Percentiles rank a stretch among this genome's conserved stretches.
Evolutionary conservation across 2,329 filamentous ascomycete species (phyloP).

Genomic region (Thermothelomyces thermophilus): DNA sequence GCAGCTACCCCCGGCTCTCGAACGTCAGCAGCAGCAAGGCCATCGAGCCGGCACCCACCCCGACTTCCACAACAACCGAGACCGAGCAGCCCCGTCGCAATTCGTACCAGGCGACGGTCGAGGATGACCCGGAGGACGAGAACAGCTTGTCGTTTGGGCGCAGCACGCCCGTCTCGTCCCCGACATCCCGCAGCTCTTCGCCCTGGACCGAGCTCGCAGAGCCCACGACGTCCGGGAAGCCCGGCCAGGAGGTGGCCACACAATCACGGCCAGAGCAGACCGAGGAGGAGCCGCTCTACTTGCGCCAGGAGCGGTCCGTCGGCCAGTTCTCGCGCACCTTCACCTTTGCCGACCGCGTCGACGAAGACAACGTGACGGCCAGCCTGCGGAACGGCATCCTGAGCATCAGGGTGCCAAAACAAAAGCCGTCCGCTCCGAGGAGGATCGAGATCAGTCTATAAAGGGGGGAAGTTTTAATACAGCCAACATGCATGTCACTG

Average conservation of each 20-base stretch:
- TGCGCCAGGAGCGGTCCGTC: conserved; percentile 60
- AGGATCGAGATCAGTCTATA: conserved; percentile 42
- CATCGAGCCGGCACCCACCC: not conserved
- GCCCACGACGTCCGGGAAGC: not conserved
- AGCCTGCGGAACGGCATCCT: conserved; percentile 60
- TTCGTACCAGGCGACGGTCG: conserved; percentile 55
- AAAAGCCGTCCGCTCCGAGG: conserved; percentile 49
- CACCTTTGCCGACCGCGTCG: conserved; percentile 58
- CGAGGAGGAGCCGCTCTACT: conserved; percentile 49
- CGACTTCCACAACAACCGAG: not conserved
- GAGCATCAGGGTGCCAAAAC: conserved; percentile 59
- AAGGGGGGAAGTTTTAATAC: no score
- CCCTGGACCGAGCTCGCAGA: not conserved
- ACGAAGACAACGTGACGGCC: conserved; percentile 56
- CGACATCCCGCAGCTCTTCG: not conserved
- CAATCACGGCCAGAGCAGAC: conserved; percentile 17
- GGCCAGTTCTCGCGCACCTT: conserved; percentile 64
- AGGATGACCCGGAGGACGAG: conserved; percentile 46
- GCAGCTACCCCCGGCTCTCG: conserved; percentile 37
- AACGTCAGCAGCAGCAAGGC: conserved; percentile 33
- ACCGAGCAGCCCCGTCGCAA: conserved; percentile 9
- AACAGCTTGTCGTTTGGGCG: conserved; percentile 14
- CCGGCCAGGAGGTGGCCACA: not conserved
- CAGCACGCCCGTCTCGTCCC: not conserved
- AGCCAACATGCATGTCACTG: no score